Conservation (phyloP, 208 protist genomes). For the Crithidia mellificae region DNA sequence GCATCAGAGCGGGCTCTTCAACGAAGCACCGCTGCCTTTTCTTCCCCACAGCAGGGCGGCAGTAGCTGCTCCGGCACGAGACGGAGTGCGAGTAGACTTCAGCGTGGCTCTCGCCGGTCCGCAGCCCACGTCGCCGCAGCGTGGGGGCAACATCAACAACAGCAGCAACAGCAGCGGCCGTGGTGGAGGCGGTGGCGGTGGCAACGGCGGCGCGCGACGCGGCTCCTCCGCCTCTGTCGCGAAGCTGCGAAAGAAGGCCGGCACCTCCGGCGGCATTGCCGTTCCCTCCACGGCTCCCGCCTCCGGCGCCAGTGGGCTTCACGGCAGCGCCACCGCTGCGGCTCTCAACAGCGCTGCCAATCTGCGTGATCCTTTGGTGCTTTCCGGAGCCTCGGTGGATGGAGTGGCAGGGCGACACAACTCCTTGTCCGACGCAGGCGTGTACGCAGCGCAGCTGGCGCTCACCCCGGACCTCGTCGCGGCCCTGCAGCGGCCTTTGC, state of each 20-base stretch:
- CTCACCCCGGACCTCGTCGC: constrained; percentile 12
- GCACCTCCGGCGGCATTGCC: neutral
- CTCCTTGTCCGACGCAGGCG: constrained; percentile 11
- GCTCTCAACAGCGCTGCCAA: neutral
- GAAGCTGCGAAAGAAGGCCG: neutral
- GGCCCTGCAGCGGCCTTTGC: constrained; percentile 25
- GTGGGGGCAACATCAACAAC: neutral
- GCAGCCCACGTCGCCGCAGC: neutral
- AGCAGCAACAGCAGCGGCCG: too few species aligned
- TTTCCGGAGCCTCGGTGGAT: constrained; percentile 9
- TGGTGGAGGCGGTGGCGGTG: too few species aligned
- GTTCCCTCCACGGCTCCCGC: neutral
- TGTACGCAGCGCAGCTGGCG: constrained; percentile 17
- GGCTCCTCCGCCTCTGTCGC: neutral
- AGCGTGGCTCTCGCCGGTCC: neutral
- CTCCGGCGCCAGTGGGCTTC: neutral
- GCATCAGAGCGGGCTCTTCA: too few species aligned
- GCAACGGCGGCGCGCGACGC: neutral
- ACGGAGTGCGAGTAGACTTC: constrained; percentile 13
- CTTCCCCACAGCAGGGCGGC: too few species aligned
- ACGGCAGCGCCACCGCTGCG: neutral
- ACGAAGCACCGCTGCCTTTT: neutral
- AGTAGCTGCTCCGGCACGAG: too few species aligned
- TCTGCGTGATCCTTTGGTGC: constrained; percentile 19
- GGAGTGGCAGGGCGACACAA: constrained; percentile 1